Evolutionary conservation across 345 rosid genomes (phyloP).

Genomic region (Boechera divaricarpa): DNA sequence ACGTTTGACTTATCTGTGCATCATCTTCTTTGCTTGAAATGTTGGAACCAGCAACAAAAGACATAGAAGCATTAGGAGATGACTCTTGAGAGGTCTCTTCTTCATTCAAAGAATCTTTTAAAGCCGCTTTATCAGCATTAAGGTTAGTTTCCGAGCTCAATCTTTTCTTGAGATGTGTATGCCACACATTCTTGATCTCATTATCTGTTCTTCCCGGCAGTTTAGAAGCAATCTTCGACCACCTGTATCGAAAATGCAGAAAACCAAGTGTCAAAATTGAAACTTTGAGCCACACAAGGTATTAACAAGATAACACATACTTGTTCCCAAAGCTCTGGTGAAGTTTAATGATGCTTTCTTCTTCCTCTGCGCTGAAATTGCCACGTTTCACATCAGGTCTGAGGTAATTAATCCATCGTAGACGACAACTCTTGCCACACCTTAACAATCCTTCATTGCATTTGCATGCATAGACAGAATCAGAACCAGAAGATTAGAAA

Average conservation of each 20-base stretch:
- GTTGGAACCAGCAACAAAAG: slow-evolving; percentile 52
- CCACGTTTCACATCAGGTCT: slow-evolving; percentile 50
- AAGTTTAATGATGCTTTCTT: slow-evolving; percentile 45
- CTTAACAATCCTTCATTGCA: slow-evolving; percentile 46
- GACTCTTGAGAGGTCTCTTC: slow-evolving; percentile 47
- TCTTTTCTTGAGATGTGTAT: slow-evolving; percentile 59
- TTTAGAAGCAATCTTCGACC: slow-evolving; percentile 59
- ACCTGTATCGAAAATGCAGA: slow-evolving; percentile 43
- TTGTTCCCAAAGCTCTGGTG: slow-evolving; percentile 47
- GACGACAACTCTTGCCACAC: slow-evolving; percentile 51
- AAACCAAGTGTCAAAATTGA: slow-evolving; percentile 7
- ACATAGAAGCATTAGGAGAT: slow-evolving; percentile 46
- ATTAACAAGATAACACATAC: slow-evolving; percentile 20
- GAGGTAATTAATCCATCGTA: slow-evolving; percentile 48
- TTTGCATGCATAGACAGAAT: slow-evolving; percentile 29
- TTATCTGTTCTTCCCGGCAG: slow-evolving; percentile 60
- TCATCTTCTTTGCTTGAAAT: slow-evolving; percentile 36
- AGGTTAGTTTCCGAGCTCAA: slow-evolving; percentile 21
- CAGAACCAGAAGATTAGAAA: slow-evolving; percentile 17
- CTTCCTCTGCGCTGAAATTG: slow-evolving; percentile 47
- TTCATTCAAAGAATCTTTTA: slow-evolving; percentile 35
- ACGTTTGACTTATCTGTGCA: slow-evolving; percentile 14
- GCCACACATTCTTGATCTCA: slow-evolving; percentile 68
- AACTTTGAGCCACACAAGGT: slow-evolving; percentile 24
- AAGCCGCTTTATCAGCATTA: slow-evolving; percentile 32